Evolutionary conservation across 371 early-diverging fungal genomes (phyloP).

Genomic region (Mucor circinelloides): DNA sequence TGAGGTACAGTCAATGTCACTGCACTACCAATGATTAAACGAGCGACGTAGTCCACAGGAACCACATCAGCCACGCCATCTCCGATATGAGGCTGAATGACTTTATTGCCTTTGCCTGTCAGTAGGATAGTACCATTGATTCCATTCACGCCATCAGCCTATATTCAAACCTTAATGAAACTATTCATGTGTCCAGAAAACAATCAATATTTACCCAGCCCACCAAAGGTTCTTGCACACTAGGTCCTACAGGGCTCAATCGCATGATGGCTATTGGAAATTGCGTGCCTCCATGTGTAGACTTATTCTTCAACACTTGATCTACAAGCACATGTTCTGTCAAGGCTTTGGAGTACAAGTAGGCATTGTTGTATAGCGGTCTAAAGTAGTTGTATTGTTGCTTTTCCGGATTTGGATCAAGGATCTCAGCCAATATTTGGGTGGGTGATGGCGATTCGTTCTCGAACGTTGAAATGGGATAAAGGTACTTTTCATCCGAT

Average conservation of each 20-base stretch:
- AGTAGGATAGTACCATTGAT: conserved; percentile 48
- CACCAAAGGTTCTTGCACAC: conserved; percentile 56
- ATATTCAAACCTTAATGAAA: not conserved
- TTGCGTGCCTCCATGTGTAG: conserved; percentile 17
- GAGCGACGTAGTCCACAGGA: conserved; percentile 56
- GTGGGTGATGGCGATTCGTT: conserved; percentile 41
- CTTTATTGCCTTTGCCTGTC: conserved; percentile 41
- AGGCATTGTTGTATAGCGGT: conserved; percentile 51
- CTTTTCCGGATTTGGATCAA: conserved; percentile 6
- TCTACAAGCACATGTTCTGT: conserved; percentile 58
- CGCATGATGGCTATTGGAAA: conserved; percentile 59
- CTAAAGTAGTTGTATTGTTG: conserved; percentile 4
- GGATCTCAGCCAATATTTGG: conserved; percentile 7
- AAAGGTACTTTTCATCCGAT: conserved; percentile 43
- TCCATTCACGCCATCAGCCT: conserved; percentile 64
- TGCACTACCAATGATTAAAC: conserved; percentile 47
- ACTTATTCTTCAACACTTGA: conserved; percentile 40
- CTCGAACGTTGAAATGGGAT: conserved; percentile 31
- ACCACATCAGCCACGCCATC: conserved; percentile 53
- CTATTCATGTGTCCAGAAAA: not conserved
- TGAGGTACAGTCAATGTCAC: conserved; percentile 27
- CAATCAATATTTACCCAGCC: conserved; percentile 56
- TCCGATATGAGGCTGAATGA: conserved; percentile 39
- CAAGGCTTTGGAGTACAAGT: conserved; percentile 59
- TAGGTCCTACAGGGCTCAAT: conserved; percentile 56